Base-by-base conservation (phyloP, 2,329 filamentous ascomycete genomes). In the Pestalotiopsis sp. region DNA sequence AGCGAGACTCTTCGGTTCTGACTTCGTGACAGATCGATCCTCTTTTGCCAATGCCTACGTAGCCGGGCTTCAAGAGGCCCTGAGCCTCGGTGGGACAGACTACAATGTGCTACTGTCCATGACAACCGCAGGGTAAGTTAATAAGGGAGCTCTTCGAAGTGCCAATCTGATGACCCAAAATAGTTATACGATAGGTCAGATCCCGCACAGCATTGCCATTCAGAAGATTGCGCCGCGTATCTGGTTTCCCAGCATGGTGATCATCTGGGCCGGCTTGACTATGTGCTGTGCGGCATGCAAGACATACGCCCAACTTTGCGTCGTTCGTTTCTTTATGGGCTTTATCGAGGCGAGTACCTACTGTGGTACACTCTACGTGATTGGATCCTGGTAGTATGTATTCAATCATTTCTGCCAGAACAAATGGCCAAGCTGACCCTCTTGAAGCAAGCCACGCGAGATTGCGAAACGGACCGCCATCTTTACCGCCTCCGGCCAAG, bases 401-500 rank as follows among this genome's bases (percentile, higher is more conserved):
- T 0, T 4, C 14, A 17, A 17, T 45, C 3, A 3, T 4, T 31
- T 2, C 14, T 2, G 39, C 17, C 12, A 45, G 1, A 12, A 17
- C 39, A 12, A 12, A 2, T 45, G 13, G 12, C 39, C 39, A 4
- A 17, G 4, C 17, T 45, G 5, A 45, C 39, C 12, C 3, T 45
- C 3, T 45, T 11, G 4, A 45, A 45, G 39, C 70, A 90, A 83
- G 2, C 83, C 82, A 9, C 80, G 82, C 58, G 83, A 86, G 70
- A 80, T 87, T 0, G 85, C 84, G 3, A 88, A 87, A 71, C 80
- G 86, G 1, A 84, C 80, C 7, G 85, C 83, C 11, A 83, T 89
- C 61, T 88, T 87, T 73, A 86, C 84, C 4, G 82, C 83, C 3
- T 85, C 84, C 6, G 85, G 85, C 2, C 78, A 86, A 5, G 85